Percentiles rank a stretch among this genome's conserved stretches.
phyloP scores from a whole-genome alignment of 140 eudicot genomes.

The Bidens hawaiensis region DNA sequence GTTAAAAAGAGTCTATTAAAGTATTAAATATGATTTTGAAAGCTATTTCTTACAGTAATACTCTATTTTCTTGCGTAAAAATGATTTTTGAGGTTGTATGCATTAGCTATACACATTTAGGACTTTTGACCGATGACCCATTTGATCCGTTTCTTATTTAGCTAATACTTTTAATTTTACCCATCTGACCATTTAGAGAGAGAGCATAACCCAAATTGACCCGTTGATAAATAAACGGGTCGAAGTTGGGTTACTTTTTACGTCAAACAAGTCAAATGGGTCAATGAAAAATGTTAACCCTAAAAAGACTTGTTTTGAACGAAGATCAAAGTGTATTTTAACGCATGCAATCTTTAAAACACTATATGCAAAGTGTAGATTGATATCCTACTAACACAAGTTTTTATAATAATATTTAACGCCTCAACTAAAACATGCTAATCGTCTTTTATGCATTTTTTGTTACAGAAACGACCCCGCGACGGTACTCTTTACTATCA shows the following conservation, averaged over 20 bases:
- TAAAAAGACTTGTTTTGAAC: background rate
- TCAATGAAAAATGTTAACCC: background rate
- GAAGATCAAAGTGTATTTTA: background rate
- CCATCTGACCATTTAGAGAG: background rate
- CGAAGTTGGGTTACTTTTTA: background rate
- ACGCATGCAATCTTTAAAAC: background rate
- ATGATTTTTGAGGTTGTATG: background rate
- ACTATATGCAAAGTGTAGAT: background rate
- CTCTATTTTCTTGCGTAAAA: background rate
- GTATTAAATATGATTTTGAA: background rate
- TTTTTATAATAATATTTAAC: background rate
- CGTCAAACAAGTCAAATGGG: background rate
- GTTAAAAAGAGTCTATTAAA: background rate
- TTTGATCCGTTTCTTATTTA: background rate
- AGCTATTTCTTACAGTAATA: background rate
- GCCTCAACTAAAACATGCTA: background rate
- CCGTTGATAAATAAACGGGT: background rate
- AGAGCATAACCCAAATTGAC: background rate
- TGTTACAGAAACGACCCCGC: conserved; percentile 83
- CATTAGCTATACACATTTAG: background rate
- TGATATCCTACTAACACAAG: background rate
- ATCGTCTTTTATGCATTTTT: conserved; percentile 1
- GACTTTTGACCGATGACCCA: background rate
- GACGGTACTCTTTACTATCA: conserved; percentile 74
- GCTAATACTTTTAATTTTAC: background rate